Evolutionary conservation across 2,329 filamentous ascomycete species (phyloP).

Genomic region (Sphaerulina musiva): DNA sequence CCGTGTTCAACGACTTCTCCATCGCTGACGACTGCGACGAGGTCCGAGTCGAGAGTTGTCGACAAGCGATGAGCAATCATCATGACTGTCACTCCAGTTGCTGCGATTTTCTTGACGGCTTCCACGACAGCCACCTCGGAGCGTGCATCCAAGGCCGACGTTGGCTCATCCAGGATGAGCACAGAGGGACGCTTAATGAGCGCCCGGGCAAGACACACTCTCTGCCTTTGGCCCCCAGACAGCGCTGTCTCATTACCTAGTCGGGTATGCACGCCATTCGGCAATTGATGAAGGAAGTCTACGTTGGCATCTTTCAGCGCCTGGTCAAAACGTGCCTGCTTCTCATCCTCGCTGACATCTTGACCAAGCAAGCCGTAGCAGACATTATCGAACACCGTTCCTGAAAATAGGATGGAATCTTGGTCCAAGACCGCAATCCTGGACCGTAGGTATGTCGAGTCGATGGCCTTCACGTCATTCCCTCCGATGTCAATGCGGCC

Average conservation of each 20-base stretch:
- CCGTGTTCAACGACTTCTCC: constrained; percentile 58
- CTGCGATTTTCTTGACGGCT: constrained; percentile 39
- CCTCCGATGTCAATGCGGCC: constrained; percentile 38
- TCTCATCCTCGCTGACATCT: constrained; percentile 22
- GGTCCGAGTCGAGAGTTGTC: constrained; percentile 70
- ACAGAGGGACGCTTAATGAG: constrained; percentile 42
- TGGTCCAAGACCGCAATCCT: constrained; percentile 43
- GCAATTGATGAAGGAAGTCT: constrained; percentile 42
- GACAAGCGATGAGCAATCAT: constrained; percentile 70
- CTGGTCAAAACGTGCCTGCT: constrained; percentile 26
- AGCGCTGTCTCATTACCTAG: constrained; percentile 41
- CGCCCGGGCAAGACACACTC: constrained; percentile 44
- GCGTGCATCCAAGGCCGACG: constrained; percentile 41
- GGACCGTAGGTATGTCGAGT: constrained; percentile 35
- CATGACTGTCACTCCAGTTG: constrained; percentile 54
- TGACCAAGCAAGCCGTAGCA: constrained; percentile 33
- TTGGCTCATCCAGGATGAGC: constrained; percentile 44
- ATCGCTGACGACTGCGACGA: constrained; percentile 70
- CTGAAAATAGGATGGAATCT: constrained; percentile 42
- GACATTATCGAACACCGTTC: constrained; percentile 42
- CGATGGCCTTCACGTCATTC: constrained; percentile 36
- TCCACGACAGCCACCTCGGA: constrained; percentile 41
- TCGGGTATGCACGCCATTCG: constrained; percentile 41
- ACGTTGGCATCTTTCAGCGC: constrained; percentile 37
- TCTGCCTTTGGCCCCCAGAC: constrained; percentile 44